Base-by-base conservation (phyloP, 257 asterid species). In the Penstemon eatonii region DNA sequence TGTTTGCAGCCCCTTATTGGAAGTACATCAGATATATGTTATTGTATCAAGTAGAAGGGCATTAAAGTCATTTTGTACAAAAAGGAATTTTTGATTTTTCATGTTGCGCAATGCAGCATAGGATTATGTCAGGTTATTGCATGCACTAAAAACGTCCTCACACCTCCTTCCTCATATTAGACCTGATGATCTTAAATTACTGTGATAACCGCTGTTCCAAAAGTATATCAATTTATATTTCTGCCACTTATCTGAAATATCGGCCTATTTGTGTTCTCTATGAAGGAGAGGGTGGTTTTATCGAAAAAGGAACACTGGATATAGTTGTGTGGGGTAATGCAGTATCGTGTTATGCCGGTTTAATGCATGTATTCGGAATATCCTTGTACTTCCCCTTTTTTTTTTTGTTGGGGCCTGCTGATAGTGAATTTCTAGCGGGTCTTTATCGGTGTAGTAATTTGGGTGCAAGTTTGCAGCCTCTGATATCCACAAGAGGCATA, bases 161-260 rank as follows among this genome's bases (percentile, higher is more conserved):
- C 66, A 72, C 65, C 49, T 72, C 58, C 45, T 66, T 67, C 41
- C 60, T 52, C 63, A 10, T 69, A 40, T 43, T 49, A 44, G 42
- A 37, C 18, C 53, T 54, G 43, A 62, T 61, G 56, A 54, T 25
- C 62, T 56, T 13, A 43, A 42, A 8, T 69, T 65, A 6, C 11
- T 4, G 39, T 33, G 46, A 49, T 38, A 70, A 66, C 52, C 36
- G 54, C 65, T 50, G 60, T 75, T 62, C 70, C 69, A 65, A 52
- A 55, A 70, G 80, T 78, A 77, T 65, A 78, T 67, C 66, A 45
- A 67, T 47, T 39, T 55, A 46, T 33, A 12, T 44, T 54, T 15
- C 56, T 45, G 56, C 33, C 64, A 47, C 69, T 63, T 65, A 5
- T 3, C 36, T 39, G 19, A 33, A 70, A 53, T 51, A 10, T 56